These are phyloP conservation scores for Citrus maxima DNA, from an alignment of 345 rosid genomes.

Conservation along the genomic window DNA sequence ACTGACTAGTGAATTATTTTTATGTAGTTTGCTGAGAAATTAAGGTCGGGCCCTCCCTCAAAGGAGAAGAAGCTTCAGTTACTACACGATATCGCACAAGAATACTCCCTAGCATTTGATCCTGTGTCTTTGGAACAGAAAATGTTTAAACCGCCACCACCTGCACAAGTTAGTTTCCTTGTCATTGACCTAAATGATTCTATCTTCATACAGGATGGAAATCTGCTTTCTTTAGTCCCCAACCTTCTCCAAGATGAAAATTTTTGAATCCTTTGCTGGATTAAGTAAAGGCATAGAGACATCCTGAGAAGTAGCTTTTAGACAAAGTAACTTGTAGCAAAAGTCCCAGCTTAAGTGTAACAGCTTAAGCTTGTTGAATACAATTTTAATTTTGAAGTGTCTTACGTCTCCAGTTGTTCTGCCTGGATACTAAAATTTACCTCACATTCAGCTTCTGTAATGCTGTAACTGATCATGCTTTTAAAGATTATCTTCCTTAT, in stretches of 20 bases:
- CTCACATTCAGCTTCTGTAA: background rate
- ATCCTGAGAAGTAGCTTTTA: background rate
- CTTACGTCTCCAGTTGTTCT: background rate
- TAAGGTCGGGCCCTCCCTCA: conserved; percentile 42
- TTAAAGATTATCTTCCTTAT: background rate
- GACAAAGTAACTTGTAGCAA: background rate
- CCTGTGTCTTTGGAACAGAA: conserved; percentile 58
- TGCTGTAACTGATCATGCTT: background rate
- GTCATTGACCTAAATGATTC: background rate
- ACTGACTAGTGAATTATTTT: background rate
- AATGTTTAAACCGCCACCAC: conserved; percentile 36
- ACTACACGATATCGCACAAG: conserved; percentile 53
- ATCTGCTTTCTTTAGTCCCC: background rate
- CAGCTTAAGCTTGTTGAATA: background rate
- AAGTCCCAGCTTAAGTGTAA: background rate
- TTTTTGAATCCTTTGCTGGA: background rate
- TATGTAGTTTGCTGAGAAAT: conserved; percentile 49
- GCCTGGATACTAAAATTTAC: background rate
- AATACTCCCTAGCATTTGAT: conserved; percentile 63
- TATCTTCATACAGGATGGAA: background rate
- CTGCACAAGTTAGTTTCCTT: conserved; percentile 33
- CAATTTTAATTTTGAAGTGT: background rate
- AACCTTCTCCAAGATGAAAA: background rate
- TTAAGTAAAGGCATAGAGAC: background rate
- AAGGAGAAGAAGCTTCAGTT: conserved; percentile 67